Evolutionary conservation across 148 eudicot genomes (phyloP).

Genomic region (Persicaria maculosa): DNA sequence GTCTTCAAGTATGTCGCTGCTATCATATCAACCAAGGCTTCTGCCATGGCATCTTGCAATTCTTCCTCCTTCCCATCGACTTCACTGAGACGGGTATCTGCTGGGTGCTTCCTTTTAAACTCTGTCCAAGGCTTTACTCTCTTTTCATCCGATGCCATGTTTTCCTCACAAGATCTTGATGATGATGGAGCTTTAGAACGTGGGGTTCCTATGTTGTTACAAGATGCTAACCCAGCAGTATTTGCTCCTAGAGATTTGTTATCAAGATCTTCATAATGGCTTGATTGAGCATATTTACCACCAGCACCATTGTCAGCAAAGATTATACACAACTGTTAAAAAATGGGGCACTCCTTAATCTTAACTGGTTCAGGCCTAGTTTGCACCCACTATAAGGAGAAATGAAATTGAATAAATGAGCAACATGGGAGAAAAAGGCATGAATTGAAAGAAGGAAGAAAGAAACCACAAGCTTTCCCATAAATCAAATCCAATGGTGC

Average conservation of each 20-base stretch:
- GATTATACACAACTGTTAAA: slow-evolving; percentile 56
- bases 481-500: slow-evolving; percentile 48
- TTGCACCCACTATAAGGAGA: slow-evolving; percentile 26
- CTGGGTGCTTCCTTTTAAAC: slow-evolving; percentile 46
- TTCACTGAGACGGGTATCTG: slow-evolving; percentile 20
- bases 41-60: slow-evolving; percentile 35
- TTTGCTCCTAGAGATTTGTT: slow-evolving; percentile 9
- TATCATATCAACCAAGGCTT: slow-evolving; percentile 52
- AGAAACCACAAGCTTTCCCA: slow-evolving; percentile 58
- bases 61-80: slow-evolving; percentile 28
- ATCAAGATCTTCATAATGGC: slow-evolving; percentile 52
- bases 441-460: too few species aligned
- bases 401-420: too few species aligned
- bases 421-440: too few species aligned
- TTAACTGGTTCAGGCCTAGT: slow-evolving; percentile 41
- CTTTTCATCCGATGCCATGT: slow-evolving; percentile 25
- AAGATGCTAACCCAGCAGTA: not conserved
- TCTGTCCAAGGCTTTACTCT: slow-evolving; percentile 13
- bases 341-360: slow-evolving; percentile 63
- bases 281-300: slow-evolving; percentile 77
- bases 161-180: slow-evolving; percentile 20
- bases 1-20: slow-evolving; percentile 30
- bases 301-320: slow-evolving; percentile 58
- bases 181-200: slow-evolving; percentile 22
- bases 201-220: slow-evolving; percentile 25